Evolutionary conservation across 352 stramenopile species (phyloP).

Genomic region (Elongisporangium prolatum): DNA sequence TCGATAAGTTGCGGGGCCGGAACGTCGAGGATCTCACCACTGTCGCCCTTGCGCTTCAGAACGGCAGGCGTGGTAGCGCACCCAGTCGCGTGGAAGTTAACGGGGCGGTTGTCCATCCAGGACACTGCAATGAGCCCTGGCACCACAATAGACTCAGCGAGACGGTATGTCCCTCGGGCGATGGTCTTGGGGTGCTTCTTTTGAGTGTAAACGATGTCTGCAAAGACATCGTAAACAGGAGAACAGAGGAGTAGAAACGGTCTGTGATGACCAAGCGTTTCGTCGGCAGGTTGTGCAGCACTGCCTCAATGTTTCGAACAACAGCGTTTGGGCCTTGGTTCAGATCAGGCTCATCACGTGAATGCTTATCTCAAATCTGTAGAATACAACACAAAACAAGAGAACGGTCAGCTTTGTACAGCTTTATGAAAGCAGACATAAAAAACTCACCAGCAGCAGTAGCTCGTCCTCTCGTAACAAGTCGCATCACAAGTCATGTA

Average conservation of each 20-base stretch:
- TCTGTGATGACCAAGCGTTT: slow-evolving; percentile 3
- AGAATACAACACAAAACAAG: slow-evolving; percentile 2
- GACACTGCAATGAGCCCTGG: no score
- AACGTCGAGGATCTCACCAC: background rate
- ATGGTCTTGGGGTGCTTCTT: slow-evolving; percentile 10
- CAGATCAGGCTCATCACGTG: no score
- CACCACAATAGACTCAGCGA: no score
- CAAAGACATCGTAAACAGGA: slow-evolving; percentile 11
- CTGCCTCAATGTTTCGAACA: slow-evolving; percentile 1
- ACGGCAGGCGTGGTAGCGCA: no score
- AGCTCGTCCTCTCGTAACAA: no score
- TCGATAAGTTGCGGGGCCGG: slow-evolving; percentile 6
- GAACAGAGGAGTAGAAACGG: background rate
- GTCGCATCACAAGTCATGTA: slow-evolving; percentile 15
- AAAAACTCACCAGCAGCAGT: slow-evolving; percentile 2
- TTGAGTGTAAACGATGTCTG: slow-evolving; percentile 8
- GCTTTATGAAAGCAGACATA: background rate
- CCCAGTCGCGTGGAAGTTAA: no score
- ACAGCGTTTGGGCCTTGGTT: slow-evolving; percentile 1
- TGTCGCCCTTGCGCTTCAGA: no score
- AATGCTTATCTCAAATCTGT: no score
- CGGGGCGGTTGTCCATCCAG: no score
- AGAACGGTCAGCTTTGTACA: background rate
- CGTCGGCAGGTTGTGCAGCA: background rate
- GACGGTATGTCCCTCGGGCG: background rate